A percentile compares a stretch with the other conserved stretches of the same genome.
Evolutionary conservation across 345 rosid species (phyloP).

Genomic region (Eucalyptus polybractea): DNA sequence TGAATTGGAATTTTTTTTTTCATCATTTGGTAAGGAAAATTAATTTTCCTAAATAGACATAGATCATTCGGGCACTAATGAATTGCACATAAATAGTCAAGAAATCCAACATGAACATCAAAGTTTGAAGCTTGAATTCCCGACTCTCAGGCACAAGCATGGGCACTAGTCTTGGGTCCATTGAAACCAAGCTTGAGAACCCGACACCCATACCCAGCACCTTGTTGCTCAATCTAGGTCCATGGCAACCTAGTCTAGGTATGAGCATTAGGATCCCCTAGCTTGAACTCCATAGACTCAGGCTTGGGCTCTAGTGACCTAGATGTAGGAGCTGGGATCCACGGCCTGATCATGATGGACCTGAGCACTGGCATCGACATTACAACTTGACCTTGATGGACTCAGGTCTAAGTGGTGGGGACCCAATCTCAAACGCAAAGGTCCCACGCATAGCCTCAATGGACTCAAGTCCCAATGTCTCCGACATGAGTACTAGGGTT

Average conservation of each 20-base stretch:
- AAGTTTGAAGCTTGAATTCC: not conserved
- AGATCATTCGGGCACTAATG: no score
- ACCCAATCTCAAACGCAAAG: no score
- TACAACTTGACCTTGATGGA: no score
- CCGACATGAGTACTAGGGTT: fast-evolving
- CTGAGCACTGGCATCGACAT: fast-evolving
- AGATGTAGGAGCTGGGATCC: not conserved
- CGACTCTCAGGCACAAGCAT: fast-evolving
- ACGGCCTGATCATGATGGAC: not conserved
- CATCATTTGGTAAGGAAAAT: no score
- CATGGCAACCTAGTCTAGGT: not conserved
- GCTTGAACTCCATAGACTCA: not conserved
- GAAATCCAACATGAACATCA: not conserved
- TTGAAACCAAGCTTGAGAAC: not conserved
- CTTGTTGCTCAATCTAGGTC: not conserved
- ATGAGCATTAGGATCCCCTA: not conserved
- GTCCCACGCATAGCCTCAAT: no score
- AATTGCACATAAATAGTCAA: no score
- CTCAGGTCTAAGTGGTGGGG: no score
- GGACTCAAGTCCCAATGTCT: no score
- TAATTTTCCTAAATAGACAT: not conserved
- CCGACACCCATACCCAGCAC: fast-evolving
- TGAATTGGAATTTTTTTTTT: not conserved
- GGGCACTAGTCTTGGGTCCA: not conserved
- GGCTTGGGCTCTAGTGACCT: not conserved